Base-by-base conservation (phyloP, 1,284 basidiomycete species). In the Naganishia sp. region DNA sequence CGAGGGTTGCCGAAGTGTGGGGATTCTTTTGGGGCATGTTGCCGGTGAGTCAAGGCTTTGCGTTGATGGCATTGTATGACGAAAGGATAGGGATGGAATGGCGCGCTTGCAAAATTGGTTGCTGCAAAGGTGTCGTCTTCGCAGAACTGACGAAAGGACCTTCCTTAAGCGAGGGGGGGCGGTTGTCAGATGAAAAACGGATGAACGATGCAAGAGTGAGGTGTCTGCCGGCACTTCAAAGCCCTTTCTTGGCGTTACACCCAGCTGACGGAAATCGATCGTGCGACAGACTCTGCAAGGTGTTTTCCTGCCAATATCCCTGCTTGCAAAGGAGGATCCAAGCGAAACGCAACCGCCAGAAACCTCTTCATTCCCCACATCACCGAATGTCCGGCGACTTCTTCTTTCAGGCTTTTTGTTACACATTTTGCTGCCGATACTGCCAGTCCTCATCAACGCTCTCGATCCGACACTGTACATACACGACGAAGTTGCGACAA, bases 11-110 rank as follows among this genome's bases (percentile, higher is more conserved):
- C 1, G 92, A 95, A 71, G 84, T 90, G 16, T 98, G 94, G 94
- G 86, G 84, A 6, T 94, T 95, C 82, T 97, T 96, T 81, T 96
- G 92, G 88, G 89, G 90, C 69, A 87, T 97, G 23, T 81, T 98
- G 0, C 92, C 94, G 1, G 78, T 79, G 44, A 71, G 78, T 74
- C 2, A 6, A 9, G 4, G 36, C 9, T 39, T 13, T 39, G 36
- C 4, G 36, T 13, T 39, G 3, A 39, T 39, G 36, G 36, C 36
- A 5, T 28, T 28, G 49, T 23, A 61, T 13, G 33, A 60, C 36
- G 28, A 7, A 9, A 28, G 28, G 28, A 28, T 28, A 5, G 28
- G 3, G 5, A 5, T 28, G 28, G 2, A 5, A 28, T 28, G 28
- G 28, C 28, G 28, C 28, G 28, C 28, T 28, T 28, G 3, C 28